Evolutionary conservation across 306 rosid species (phyloP), one percentile per base, ranked within the genome.

Genomic region (Chamaecrista fasciculata): DNA sequence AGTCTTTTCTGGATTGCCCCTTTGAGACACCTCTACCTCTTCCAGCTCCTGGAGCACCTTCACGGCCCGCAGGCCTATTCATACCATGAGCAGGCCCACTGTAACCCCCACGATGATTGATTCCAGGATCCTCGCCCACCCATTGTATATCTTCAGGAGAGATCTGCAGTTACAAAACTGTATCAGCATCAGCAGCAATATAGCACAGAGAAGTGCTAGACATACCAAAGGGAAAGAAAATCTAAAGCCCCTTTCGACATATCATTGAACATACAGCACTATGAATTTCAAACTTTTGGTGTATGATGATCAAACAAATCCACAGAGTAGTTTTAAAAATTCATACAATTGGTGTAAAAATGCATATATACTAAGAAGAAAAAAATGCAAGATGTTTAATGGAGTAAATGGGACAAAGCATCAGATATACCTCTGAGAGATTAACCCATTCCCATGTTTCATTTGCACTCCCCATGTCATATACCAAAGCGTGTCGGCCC

Each of bases 361-460:
- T 9, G 33, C 12, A 1, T 20, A 36, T 55, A 59, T 23, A 29
- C 19, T 43, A 63, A 28, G 40, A 63, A 28, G 40, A 20, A 34
- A n/a, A 16, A 52, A 25, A 25, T 70, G 48, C 23, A 15, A 61
- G 60, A 47, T 58, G 44, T 23, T 52, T 42, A 29, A 55, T 63
- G 34, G 23, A 60, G 10, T 28, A 63, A 48, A 39, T 20, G 43
- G 46, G 65, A 70, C 25, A 58, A 53, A 62, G 48, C 43, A 16
- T 53, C 61, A 51, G 53, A 72, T 46, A 79, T 86, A 93, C 98
- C 96, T 93, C 98, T 46, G 90, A 83, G 52, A 93, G 87, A 85
- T 93, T 86, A 75, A 93, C 89, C 96, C 93, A 90, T 69, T 93
- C 96, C 91, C 86, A 85, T 24, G 98, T 83, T 80, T 87, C 96